A percentile compares a stretch with the other conserved stretches of the same genome.
phyloP scores from a whole-genome alignment of 1,139 yeast species.

The Geotrichum aggregatum region DNA sequence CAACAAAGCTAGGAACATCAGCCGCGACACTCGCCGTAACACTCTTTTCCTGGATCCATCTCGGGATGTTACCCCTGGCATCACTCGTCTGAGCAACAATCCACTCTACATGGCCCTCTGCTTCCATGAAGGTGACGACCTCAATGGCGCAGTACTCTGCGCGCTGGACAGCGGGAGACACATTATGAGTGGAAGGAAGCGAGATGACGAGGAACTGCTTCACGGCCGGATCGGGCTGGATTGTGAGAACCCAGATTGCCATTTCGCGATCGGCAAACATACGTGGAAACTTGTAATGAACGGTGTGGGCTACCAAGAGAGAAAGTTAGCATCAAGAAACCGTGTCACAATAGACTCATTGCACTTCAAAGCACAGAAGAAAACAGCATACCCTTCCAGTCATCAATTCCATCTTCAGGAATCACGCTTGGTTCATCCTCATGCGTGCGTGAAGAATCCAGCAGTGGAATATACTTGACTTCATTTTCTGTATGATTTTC shows the following conservation, averaged over 20 bases:
- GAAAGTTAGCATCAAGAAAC: too few relatives aligned
- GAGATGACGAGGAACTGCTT: constrained; percentile 51
- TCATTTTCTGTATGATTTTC: constrained; percentile 41
- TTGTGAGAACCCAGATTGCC: constrained; percentile 53
- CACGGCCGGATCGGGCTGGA: constrained; percentile 34
- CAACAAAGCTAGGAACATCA: constrained; percentile 62
- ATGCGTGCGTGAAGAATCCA: constrained; percentile 37
- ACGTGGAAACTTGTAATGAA: constrained; percentile 50
- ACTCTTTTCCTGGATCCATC: constrained; percentile 55
- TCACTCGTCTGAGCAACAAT: constrained; percentile 59
- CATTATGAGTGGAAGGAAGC: constrained; percentile 41
- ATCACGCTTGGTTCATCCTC: constrained; percentile 37
- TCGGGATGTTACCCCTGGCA: constrained; percentile 64
- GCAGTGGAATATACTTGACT: constrained; percentile 40
- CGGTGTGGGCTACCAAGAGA: constrained; percentile 23
- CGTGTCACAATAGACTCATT: too few relatives aligned
- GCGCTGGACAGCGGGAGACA: constrained; percentile 30
- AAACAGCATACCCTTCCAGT: constrained; percentile 14
- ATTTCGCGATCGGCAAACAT: constrained; percentile 52
- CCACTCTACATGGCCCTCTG: constrained; percentile 51
- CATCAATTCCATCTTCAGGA: constrained; percentile 10
- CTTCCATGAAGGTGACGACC: constrained; percentile 43
- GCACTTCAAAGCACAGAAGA: too few relatives aligned
- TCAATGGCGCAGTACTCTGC: constrained; percentile 58
- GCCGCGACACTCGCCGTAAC: constrained; percentile 57